Evolutionary conservation across 2,329 filamentous ascomycete species (phyloP), one percentile per base, ranked within the genome.

Genomic region (Zymoseptoria pseudotritici): DNA sequence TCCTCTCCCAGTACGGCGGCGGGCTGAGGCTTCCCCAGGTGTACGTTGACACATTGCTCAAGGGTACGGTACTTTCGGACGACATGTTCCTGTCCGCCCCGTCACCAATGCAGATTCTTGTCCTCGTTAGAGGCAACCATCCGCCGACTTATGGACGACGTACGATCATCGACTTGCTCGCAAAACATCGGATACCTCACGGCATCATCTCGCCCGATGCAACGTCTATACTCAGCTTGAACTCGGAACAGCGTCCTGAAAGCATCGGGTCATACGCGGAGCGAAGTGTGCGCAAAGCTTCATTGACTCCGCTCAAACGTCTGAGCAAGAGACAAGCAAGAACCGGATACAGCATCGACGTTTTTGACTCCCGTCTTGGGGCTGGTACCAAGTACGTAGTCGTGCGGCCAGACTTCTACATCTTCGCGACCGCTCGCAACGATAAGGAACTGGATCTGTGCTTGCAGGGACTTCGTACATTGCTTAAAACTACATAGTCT

Each of bases 381-480:
- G 6, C 8, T 10, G 20, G 20, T 9, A 46, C 58, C 22, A 52
- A 29, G 26, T 59, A 56, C 42, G 53, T 53, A 0, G 19, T 60
- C 20, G 54, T 55, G 49, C 46, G 58, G 49, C 58, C 58, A 11
- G 58, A 60, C 50, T 53, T 42, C 10, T 60, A 56, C 50, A 50
- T 60, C 31, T 60, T 60, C 49, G 58, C 58, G 1, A 42, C 49
- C 2, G 58, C 58, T 6, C 42, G 50, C 10, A 50, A 59, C 21
- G n/a, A 50, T 8, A 26, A 53, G 22, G 58, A 53, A 29, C 29
- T 59, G 21, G 31, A 42, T 17, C 17, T 26, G 13, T 58, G 56
- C 50, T 49, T 58, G 3, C 20, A 53, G 20, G 50, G 56, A 5
- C 51, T 58, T 19, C 13, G 24, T 8, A 50, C 21, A 24, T 42